Base-by-base conservation (phyloP, 2,329 filamentous ascomycete species). In the Blastomyces emzantsi region DNA sequence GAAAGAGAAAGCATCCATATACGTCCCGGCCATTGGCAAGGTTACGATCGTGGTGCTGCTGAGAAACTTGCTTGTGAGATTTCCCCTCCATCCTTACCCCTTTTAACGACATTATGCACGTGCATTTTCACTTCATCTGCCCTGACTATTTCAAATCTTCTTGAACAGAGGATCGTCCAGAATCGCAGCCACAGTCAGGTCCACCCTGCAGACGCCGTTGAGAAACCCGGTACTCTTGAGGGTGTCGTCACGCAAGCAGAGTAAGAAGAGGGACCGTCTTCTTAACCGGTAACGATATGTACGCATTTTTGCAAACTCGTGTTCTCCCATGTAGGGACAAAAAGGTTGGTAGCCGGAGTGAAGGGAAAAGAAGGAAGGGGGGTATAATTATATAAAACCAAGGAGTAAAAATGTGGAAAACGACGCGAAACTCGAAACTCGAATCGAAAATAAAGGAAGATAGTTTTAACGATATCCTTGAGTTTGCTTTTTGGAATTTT, bases 1-100 rank as follows among this genome's bases (percentile, higher is more conserved):
- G 69, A 97, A 96, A 79, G 90, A 97, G 75, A 96, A 92, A 80
- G 94, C 94, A 1, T 92, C 91, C 5, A 96, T 99, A 71, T 99
- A 97, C 71, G 92, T 97, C 22, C 94, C 94, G 1, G 94, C 93
- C 0, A 95, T 97, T 69, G 94, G 94, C 70, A 99, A 97, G 80
- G 93, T 97, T 58, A 99, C 94, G 0, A 97, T 97, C 74, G 90
- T 93, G 19, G 87, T 97, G 43, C 79, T 99, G 64, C 80, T 97
- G 71, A 83, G 94, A 63, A 99, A 99, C 73, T 78, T 97, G 45
- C 82, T 97, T 73, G 90, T 94, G 79, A 78, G 88, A 83, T 36
- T 17, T 9, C 15, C 19, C n/a, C 11, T 17, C 22, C 15, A 15
- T 11, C 54, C 7, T n/a, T 45, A 13, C 25, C 49, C 39, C 11